Evolutionary conservation across 306 rosid species (phyloP).

Genomic region (Gillenia trifoliata): DNA sequence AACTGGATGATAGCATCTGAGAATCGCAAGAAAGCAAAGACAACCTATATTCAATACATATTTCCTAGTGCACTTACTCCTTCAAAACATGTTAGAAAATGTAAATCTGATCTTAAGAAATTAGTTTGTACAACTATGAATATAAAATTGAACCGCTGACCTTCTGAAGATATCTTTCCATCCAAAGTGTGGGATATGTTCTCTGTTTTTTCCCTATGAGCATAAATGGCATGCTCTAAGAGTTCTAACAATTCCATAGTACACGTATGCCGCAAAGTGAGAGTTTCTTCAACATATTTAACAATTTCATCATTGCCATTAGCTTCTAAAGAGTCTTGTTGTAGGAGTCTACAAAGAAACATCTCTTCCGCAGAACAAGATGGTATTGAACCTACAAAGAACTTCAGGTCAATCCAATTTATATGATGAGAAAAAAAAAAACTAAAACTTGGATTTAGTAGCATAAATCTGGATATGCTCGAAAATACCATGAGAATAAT

Average conservation of each 20-base stretch:
- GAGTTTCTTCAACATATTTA: slow-evolving; percentile 60
- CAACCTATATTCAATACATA: slow-evolving; percentile 19
- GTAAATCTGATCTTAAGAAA: slow-evolving; percentile 6
- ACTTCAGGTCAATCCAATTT: slow-evolving; percentile 29
- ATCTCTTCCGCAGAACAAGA: slow-evolving; percentile 66
- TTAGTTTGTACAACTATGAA: not conserved
- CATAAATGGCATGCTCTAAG: slow-evolving; percentile 47
- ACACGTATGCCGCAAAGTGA: slow-evolving; percentile 61
- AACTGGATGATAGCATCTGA: slow-evolving; percentile 63
- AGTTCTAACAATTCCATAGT: slow-evolving; percentile 49
- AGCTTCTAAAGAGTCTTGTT: slow-evolving; percentile 58
- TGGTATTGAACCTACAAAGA: slow-evolving; percentile 62
- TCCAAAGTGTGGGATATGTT: slow-evolving; percentile 37
- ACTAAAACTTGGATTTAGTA: not conserved
- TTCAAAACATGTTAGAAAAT: slow-evolving; percentile 8
- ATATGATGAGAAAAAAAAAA: slow-evolving; percentile 9
- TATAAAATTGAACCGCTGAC: slow-evolving; percentile 39
- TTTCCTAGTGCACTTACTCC: slow-evolving; percentile 18
- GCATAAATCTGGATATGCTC: not conserved
- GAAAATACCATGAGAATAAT: slow-evolving; percentile 49
- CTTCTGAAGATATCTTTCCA: slow-evolving; percentile 62
- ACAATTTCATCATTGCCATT: slow-evolving; percentile 31
- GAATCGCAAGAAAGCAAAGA: slow-evolving; percentile 32
- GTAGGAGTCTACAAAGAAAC: slow-evolving; percentile 80
- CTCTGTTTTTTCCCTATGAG: slow-evolving; percentile 47